Evolutionary conservation across 2,329 filamentous ascomycete genomes (phyloP), one percentile per base, ranked within the genome.

Genomic region (Colletotrichum melonis): DNA sequence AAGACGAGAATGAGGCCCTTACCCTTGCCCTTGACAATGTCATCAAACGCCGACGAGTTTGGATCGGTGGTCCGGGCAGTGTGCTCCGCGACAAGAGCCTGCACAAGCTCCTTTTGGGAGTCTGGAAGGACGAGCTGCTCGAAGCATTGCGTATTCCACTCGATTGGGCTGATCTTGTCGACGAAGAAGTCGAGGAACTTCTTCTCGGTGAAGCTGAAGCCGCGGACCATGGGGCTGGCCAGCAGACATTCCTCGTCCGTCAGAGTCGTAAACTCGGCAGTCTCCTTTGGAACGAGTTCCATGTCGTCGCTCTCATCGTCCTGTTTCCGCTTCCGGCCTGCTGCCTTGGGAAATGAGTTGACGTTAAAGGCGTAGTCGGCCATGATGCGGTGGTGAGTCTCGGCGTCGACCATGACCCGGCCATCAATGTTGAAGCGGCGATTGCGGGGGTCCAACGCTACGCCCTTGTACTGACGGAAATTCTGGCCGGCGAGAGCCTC

Each of bases 351-450:
- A 9, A 79, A 75, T 8, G 75, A 67, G 2, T 26, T 38, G 12
- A 81, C 67, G 5, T 19, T 38, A 77, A 96, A 90, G 0, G 89
- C 90, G 76, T 97, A 97, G 80, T 97, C 97, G 1, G 95, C 93
- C 76, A 96, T 94, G 81, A 96, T 93, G 42, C 94, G 90, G 14
- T 94, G 91, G 83, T 97, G 95, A 57, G 93, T 94, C 4, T 91
- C 91, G 0, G 94, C 91, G 78, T 98, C 95, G 32, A 98, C 88
- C 95, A 98, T 98, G 75, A 97, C 88, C 28, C 95, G 92, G 26
- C 95, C 93, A 75, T 95, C 94, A 80, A 97, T 92, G 79, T 95
- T 95, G 82, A 97, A 92, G 81, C 67, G 57, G 2, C 56, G 49
- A 35, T n/a, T 28, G 12, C 12, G 11, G 16, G 16, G 4, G 22